phyloP scores from a whole-genome alignment of 2,329 filamentous ascomycete genomes.

The Aspergillus melleus region DNA sequence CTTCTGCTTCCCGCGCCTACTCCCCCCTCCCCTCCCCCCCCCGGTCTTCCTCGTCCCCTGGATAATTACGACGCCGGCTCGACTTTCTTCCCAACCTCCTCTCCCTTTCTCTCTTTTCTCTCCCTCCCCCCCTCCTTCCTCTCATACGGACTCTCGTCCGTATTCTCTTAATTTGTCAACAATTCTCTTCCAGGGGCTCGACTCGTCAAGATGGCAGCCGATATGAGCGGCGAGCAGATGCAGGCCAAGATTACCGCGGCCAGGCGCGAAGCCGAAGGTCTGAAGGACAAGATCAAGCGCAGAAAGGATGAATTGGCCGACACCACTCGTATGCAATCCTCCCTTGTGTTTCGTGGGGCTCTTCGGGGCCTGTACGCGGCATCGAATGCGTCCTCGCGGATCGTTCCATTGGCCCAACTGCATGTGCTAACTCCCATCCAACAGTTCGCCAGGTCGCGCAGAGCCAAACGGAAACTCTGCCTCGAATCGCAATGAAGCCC shows the following conservation, averaged over 20 bases:
- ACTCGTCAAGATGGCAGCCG: constrained; percentile 45
- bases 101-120: constrained; percentile 7
- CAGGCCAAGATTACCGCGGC: constrained; percentile 91
- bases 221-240: constrained; percentile 63
- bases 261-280: constrained; percentile 92
- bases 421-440: constrained; percentile 26
- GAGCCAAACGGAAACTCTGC: constrained; percentile 87
- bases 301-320: constrained; percentile 99
- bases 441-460: constrained; percentile 89
- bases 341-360: constrained; percentile 11
- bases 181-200: constrained; percentile 26
- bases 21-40: constrained; percentile 6
- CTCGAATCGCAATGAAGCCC: constrained; percentile 94
- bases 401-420: constrained; percentile 3
- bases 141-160: not conserved
- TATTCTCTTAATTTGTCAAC: constrained; percentile 20
- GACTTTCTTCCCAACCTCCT: constrained; percentile 22
- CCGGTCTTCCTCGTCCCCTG: constrained; percentile 18
- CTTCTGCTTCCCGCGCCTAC: constrained; percentile 10
- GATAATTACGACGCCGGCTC: constrained; percentile 34
- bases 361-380: not conserved
- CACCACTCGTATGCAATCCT: constrained; percentile 77
- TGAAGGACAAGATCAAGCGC: constrained; percentile 98
- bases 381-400: constrained; percentile 8
- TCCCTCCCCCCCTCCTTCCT: constrained; percentile 8